Base-by-base conservation (phyloP, 2,329 filamentous ascomycete species). In the Penicillium palitans region DNA sequence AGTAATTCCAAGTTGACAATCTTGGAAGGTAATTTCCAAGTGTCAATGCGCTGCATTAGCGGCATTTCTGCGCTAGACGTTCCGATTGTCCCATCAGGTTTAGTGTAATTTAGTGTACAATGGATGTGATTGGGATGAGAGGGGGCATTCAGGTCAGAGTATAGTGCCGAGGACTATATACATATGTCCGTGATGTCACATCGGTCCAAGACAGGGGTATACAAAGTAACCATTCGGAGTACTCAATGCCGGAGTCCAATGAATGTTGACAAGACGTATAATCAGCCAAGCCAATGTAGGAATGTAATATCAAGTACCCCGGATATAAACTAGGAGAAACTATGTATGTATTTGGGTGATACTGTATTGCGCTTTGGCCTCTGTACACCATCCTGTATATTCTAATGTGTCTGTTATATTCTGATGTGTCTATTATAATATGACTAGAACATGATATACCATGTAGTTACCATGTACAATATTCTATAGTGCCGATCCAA, bases 11-110 rank as follows among this genome's bases (percentile, higher is more conserved):
- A 47, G 24, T 33, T 44, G 21, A 40, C 27, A 17, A 29, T 45
- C 25, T 19, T 29, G 10, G 37, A 21, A 29, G 17, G 29, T 46
- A 35, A 46, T 37, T 47, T 35, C 27, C 21, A 35, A 13, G 35
- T 37, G 31, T 47, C 41, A 47, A 47, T 54, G 52, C 52, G 29
- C 17, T 31, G 39, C 51, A 45, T 53, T 53, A 53, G 51, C 27
- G 51, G 19, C 15, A 33, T 19, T 52, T 52, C 9, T 44, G 15
- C 19, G 19, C 39, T 29, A 31, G 29, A 27, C 21, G 7, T 45
- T 52, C 51, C 41, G 31, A 53, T 46, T 37, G 41, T 27, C 19
- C 40, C 50, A n/a, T 37, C 9, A 21, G n/a, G 24, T 31, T 44
- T 44, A 27, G 50, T 33, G 48, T 6, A 13, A 12, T 31, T 44